Evolutionary conservation across 2,329 filamentous ascomycete genomes (phyloP).

Genomic region (Aureobasidium leucospermi): DNA sequence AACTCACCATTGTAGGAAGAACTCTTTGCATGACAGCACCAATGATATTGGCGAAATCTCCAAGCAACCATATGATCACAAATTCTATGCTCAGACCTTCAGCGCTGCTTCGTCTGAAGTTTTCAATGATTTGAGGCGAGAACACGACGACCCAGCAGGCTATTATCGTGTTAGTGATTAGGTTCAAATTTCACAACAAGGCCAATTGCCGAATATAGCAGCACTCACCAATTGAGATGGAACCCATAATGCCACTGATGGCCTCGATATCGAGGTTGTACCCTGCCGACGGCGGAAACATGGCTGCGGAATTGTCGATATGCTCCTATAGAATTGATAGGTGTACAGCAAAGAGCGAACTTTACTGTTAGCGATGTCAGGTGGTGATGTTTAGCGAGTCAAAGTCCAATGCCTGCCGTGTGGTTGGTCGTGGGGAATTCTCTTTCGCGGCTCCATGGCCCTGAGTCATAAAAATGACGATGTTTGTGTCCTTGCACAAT

Average conservation of each 20-base stretch:
- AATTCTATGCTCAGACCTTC: conserved; percentile 88
- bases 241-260: conserved; percentile 87
- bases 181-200: background rate
- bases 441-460: background rate
- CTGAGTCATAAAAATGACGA: conserved; percentile 5
- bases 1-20: conserved; percentile 74
- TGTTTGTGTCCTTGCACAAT: background rate
- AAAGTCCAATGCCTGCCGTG: background rate
- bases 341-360: background rate
- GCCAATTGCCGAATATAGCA: background rate
- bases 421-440: conserved; percentile 10
- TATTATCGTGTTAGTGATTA: background rate
- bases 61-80: conserved; percentile 83
- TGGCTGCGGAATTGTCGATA: conserved; percentile 21
- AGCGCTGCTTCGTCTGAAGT: conserved; percentile 76
- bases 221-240: conserved; percentile 64
- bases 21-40: conserved; percentile 89
- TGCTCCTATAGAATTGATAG: background rate
- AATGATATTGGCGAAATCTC: conserved; percentile 94
- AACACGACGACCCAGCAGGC: conserved; percentile 98
- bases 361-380: background rate
- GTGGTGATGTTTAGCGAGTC: background rate
- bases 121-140: conserved; percentile 92
- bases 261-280: conserved; percentile 77
- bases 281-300: conserved; percentile 48